phyloP scores from a whole-genome alignment of 75 land plant species.

The Sequoia sempervirens region DNA sequence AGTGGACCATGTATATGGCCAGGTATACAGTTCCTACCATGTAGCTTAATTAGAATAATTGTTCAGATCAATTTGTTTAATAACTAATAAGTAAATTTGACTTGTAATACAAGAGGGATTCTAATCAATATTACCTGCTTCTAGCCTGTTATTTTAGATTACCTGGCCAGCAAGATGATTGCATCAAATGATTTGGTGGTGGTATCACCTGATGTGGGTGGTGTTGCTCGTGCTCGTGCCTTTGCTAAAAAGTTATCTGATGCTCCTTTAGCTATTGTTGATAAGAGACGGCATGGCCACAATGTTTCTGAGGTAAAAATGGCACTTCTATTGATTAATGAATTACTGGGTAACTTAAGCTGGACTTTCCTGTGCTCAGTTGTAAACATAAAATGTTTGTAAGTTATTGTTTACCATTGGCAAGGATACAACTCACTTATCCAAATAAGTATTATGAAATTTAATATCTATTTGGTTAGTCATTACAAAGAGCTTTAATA shows the following conservation, averaged over 20 bases:
- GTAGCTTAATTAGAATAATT: background rate
- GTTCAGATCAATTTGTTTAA: background rate
- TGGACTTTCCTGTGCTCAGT: background rate
- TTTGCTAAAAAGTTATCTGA: conserved; percentile 95
- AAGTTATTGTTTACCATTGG: background rate
- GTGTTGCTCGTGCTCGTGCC: conserved; percentile 93
- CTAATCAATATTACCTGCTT: background rate
- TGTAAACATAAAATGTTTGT: background rate
- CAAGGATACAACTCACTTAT: background rate
- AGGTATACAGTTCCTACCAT: conserved; percentile 29
- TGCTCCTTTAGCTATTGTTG: conserved; percentile 96
- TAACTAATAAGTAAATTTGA: background rate
- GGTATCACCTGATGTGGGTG: conserved; percentile 97
- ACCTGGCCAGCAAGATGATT: conserved; percentile 91
- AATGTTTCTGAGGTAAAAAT: conserved; percentile 78
- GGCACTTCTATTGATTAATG: background rate
- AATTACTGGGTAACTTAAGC: background rate
- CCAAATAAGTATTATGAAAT: background rate
- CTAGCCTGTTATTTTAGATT: conserved; percentile 93
- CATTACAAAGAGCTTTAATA: background rate
- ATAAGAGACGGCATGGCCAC: conserved; percentile 89
- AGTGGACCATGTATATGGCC: conserved; percentile 92
- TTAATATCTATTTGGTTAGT: background rate
- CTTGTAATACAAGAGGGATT: background rate
- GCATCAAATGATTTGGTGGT: conserved; percentile 80